A percentile compares a stretch with the other conserved stretches of the same genome.
Evolutionary conservation across 352 stramenopile species (phyloP).

Genomic region (Globisporangium barbulae): DNA sequence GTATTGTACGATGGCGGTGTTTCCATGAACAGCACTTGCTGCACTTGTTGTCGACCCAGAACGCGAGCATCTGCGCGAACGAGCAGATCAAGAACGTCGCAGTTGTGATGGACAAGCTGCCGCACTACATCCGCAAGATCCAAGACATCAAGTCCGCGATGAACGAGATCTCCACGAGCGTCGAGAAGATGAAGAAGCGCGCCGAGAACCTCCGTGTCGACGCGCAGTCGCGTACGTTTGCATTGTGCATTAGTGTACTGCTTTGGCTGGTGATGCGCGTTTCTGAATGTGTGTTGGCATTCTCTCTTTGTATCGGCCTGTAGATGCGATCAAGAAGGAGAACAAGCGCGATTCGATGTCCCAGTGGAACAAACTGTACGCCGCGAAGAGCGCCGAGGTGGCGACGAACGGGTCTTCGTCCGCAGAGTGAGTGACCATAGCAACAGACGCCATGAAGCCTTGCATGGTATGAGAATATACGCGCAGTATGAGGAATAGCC

Average conservation of each 20-base stretch:
- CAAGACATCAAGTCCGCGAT: conserved; percentile 63
- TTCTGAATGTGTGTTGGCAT: background rate
- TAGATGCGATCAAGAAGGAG: conserved; percentile 82
- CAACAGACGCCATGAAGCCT: background rate
- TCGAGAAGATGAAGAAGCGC: conserved; percentile 73
- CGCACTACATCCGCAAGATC: conserved; percentile 63
- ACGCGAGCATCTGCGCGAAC: conserved; percentile 46
- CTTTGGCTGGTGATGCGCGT: background rate
- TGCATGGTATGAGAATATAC: background rate
- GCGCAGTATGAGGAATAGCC: too few species aligned
- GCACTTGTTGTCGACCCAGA: conserved; percentile 42
- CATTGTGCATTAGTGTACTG: background rate
- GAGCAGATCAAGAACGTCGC: conserved; percentile 57
- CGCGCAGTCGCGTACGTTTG: conserved; percentile 64
- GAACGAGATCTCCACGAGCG: conserved; percentile 47
- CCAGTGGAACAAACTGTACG: conserved; percentile 81
- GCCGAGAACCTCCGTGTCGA: conserved; percentile 68
- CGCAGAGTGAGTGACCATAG: background rate
- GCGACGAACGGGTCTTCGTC: background rate
- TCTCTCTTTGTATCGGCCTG: background rate
- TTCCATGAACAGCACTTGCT: conserved; percentile 42
- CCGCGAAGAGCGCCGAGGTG: conserved; percentile 41
- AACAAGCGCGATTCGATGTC: conserved; percentile 66
- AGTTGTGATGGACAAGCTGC: conserved; percentile 66
- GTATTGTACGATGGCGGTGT: background rate